Evolutionary conservation across 2,329 filamentous ascomycete species (phyloP).

Genomic region (Fusarium anguioides): DNA sequence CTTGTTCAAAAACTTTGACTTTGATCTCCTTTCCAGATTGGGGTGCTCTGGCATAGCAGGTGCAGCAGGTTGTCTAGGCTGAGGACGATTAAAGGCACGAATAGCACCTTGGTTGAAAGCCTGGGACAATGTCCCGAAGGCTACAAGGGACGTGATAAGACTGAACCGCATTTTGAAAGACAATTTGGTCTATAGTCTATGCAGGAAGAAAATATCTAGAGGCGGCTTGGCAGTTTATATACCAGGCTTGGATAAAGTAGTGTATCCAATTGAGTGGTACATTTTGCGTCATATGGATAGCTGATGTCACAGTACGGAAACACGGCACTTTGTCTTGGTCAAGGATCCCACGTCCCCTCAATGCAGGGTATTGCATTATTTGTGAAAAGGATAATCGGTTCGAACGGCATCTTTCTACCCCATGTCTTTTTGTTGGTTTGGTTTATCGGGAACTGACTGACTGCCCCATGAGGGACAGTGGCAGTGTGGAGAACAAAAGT

Average conservation of each 20-base stretch:
- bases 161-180: slow-evolving; percentile 37
- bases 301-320: slow-evolving; percentile 28
- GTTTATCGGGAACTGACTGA: too few species aligned
- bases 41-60: slow-evolving; percentile 4
- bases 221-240: slow-evolving; percentile 6
- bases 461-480: slow-evolving; percentile 20
- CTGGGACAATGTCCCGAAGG: slow-evolving; percentile 39
- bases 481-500: slow-evolving; percentile 33
- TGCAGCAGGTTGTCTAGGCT: slow-evolving; percentile 13
- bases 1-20: slow-evolving; percentile 40
- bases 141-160: slow-evolving; percentile 32
- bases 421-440: not conserved
- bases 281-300: not conserved
- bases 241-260: not conserved
- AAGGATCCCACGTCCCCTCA: not conserved
- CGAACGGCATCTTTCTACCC: slow-evolving; percentile 26
- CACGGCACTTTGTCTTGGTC: slow-evolving; percentile 20
- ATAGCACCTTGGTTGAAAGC: slow-evolving; percentile 41
- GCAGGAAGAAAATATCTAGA: not conserved
- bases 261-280: not conserved
- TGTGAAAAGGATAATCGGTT: slow-evolving; percentile 8
- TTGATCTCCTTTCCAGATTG: slow-evolving; percentile 20
- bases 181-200: not conserved
- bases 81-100: slow-evolving; percentile 33
- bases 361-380: too few species aligned